Percentiles rank a stretch among this genome's conserved stretches.
Conservation (phyloP, 306 rosid species). For the Rosa persica region DNA sequence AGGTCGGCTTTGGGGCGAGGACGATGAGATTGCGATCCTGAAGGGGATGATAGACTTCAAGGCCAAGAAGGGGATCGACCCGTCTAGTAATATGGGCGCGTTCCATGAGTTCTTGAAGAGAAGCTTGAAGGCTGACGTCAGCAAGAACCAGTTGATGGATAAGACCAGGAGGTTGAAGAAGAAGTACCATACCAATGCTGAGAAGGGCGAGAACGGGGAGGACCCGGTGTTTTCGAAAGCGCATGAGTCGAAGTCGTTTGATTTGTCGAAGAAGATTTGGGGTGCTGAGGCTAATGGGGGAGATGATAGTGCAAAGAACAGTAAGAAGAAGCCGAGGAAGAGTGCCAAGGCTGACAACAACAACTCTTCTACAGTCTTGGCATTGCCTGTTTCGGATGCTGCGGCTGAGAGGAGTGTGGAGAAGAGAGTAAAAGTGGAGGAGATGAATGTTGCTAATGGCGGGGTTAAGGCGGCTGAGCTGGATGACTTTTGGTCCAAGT, state of each 20-base stretch:
- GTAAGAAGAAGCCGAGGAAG: constrained; percentile 21
- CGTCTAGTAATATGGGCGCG: constrained; percentile 30
- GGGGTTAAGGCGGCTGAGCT: constrained; percentile 8
- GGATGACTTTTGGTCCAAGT: constrained; percentile 24
- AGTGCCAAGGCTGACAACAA: constrained; percentile 11
- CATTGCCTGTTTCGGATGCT: constrained; percentile 12
- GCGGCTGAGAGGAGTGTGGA: not conserved
- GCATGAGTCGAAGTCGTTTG: constrained; percentile 30
- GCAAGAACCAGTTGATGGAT: constrained; percentile 34
- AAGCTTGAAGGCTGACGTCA: constrained; percentile 33
- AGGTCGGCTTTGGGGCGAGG: constrained; percentile 47
- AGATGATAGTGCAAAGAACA: constrained; percentile 1
- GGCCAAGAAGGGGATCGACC: constrained; percentile 32
- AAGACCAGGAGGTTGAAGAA: constrained; percentile 49
- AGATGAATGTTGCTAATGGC: constrained; percentile 13
- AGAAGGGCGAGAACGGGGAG: constrained; percentile 29
- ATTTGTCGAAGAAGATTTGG: constrained; percentile 46
- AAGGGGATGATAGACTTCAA: constrained; percentile 49
- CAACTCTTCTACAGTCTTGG: constrained; percentile 14
- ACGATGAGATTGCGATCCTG: constrained; percentile 42
- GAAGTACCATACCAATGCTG: constrained; percentile 34
- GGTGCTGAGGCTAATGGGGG: constrained; percentile 15
- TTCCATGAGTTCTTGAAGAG: constrained; percentile 43
- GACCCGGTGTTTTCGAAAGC: constrained; percentile 37
- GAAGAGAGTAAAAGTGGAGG: constrained; percentile 18